Percentiles rank a stretch among this genome's conserved stretches.
phyloP scores from a whole-genome alignment of 2,329 filamentous ascomycete genomes.

The Colletotrichum trifolii region DNA sequence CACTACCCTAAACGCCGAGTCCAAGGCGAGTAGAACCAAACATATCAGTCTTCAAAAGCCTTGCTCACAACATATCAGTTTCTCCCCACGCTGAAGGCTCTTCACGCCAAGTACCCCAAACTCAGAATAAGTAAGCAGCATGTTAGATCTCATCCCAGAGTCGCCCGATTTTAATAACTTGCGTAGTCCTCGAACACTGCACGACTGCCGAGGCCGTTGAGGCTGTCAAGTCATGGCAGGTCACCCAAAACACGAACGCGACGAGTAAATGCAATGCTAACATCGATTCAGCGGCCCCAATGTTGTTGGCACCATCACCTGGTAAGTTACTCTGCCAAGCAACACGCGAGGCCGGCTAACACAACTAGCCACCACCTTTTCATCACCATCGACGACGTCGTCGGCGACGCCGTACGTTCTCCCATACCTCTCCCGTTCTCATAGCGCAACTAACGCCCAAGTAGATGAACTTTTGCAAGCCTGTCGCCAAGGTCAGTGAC shows the following conservation, averaged over 20 bases:
- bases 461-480: constrained; percentile 76
- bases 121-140: constrained; percentile 61
- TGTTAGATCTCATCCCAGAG: too few relatives aligned
- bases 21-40: constrained; percentile 47
- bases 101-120: constrained; percentile 80
- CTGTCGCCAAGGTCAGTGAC: constrained; percentile 73
- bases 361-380: constrained; percentile 80
- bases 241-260: too few relatives aligned
- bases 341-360: not conserved
- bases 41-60: not conserved
- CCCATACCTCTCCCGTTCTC: not conserved
- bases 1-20: constrained; percentile 76
- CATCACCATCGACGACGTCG: constrained; percentile 78
- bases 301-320: constrained; percentile 63
- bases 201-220: constrained; percentile 84
- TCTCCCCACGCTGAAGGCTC: constrained; percentile 78
- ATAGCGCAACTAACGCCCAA: not conserved
- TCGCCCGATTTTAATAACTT: not conserved
- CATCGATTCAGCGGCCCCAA: constrained; percentile 75
- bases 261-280: not conserved
- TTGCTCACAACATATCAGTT: constrained; percentile 58
- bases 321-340: constrained; percentile 43
- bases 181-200: constrained; percentile 79
- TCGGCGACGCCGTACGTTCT: constrained; percentile 61
- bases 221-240: constrained; percentile 63